These are phyloP conservation scores for Austroboletus novae-zelandiae DNA, from an alignment of 1,284 basidiomycete genomes.

Conservation along the genomic window DNA sequence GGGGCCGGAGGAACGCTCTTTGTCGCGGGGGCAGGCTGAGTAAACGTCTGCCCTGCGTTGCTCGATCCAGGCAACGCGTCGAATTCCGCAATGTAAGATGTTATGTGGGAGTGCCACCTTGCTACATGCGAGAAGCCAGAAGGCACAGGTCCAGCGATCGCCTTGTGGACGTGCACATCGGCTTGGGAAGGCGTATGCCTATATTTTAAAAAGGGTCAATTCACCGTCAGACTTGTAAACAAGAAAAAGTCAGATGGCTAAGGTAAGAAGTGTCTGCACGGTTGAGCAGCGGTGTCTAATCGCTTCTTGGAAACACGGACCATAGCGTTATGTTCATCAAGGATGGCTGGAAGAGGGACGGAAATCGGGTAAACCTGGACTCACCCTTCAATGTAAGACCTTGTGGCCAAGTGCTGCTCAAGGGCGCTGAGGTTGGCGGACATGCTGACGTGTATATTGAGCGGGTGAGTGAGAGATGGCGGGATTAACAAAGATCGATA, in stretches of 20 bases:
- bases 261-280: conserved; percentile 76
- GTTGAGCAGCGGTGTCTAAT: conserved; percentile 90
- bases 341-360: conserved; percentile 28
- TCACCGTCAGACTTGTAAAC: conserved; percentile 1
- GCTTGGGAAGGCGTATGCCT: conserved; percentile 93
- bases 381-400: conserved; percentile 93
- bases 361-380: conserved; percentile 35
- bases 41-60: conserved; percentile 75
- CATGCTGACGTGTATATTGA: conserved; percentile 45
- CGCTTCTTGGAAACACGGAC: conserved; percentile 99
- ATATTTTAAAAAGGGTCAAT: conserved; percentile 34
- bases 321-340: conserved; percentile 87
- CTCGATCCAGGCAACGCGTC: conserved; percentile 81
- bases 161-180: conserved; percentile 92
- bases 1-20: conserved; percentile 46
- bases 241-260: conserved; percentile 76
- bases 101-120: conserved; percentile 95
- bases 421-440: conserved; percentile 74
- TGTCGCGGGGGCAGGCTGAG: conserved; percentile 43
- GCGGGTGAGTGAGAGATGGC: conserved; percentile 21
- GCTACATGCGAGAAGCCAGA: conserved; percentile 74
- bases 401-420: conserved; percentile 79
- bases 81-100: conserved; percentile 82
- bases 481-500: conserved; percentile 32
- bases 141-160: conserved; percentile 65